Conservation (phyloP, 306 rosid genomes). For the Elaeagnus macrophylla region DNA sequence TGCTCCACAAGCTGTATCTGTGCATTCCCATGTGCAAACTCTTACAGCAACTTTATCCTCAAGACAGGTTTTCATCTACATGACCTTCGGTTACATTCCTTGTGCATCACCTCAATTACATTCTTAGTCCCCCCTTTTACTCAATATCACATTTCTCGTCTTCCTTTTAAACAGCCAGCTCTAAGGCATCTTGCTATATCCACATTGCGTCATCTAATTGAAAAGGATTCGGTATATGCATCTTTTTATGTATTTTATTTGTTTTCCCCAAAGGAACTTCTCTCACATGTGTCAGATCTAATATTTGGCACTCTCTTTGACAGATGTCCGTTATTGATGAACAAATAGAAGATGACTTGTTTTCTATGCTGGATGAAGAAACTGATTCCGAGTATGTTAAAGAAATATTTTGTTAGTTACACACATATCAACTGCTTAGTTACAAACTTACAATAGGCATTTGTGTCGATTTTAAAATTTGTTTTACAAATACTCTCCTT, state of each 20-base stretch:
- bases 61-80: conserved; percentile 51
- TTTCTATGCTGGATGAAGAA: conserved; percentile 97
- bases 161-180: conserved; percentile 58
- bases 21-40: conserved; percentile 55
- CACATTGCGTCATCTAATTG: conserved; percentile 87
- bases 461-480: no score
- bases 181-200: conserved; percentile 90
- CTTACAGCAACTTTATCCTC: conserved; percentile 44
- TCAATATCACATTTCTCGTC: not conserved
- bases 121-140: no score
- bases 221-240: conserved; percentile 76
- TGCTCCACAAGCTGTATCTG: conserved; percentile 97
- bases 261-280: conserved; percentile 14
- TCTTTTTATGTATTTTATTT: conserved; percentile 7
- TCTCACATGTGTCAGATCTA: conserved; percentile 14
- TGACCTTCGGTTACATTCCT: conserved; percentile 8
- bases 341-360: conserved; percentile 81
- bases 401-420: conserved; percentile 12
- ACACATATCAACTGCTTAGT: not conserved
- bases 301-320: conserved; percentile 18
- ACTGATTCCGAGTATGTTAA: conserved; percentile 81
- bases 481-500: no score
- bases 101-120: not conserved
- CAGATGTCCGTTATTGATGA: conserved; percentile 79
- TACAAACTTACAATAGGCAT: no score